Conservation (phyloP, 768 basidiomycete genomes). For the Pholiota molesta region DNA sequence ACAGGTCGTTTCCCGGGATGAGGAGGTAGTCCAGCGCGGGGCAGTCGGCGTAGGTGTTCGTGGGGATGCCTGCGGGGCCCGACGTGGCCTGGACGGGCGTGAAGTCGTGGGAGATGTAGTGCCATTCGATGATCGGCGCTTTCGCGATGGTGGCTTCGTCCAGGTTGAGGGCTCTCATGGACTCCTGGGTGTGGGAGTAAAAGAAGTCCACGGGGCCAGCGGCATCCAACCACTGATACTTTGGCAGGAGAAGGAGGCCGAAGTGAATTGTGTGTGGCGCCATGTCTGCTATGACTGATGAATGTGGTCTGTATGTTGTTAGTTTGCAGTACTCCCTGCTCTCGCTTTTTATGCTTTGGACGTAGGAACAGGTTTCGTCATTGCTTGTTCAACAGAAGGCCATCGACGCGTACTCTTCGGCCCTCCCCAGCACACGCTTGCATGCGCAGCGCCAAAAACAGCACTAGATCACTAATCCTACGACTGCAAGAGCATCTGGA, state of each 20-base stretch:
- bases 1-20: constrained; percentile 24
- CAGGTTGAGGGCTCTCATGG: not conserved
- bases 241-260: constrained; percentile 24
- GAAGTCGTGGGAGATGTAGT: constrained; percentile 25
- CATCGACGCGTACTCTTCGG: too few relatives aligned
- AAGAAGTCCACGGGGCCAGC: constrained; percentile 26
- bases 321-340: too few relatives aligned
- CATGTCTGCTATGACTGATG: not conserved
- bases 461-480: too few relatives aligned
- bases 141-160: constrained; percentile 15
- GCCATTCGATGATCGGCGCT: constrained; percentile 26
- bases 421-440: too few relatives aligned
- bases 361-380: too few relatives aligned
- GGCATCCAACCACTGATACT: constrained; percentile 26
- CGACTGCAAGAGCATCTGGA: too few relatives aligned
- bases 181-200: constrained; percentile 20
- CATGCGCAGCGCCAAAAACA: too few relatives aligned
- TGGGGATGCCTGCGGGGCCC: constrained; percentile 23
- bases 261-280: constrained; percentile 12
- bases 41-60: constrained; percentile 23
- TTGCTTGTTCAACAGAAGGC: too few relatives aligned
- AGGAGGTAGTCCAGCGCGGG: constrained; percentile 29
- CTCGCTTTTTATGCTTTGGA: too few relatives aligned
- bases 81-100: constrained; percentile 19
- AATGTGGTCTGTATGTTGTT: too few relatives aligned